Evolutionary conservation across 2,329 filamentous ascomycete genomes (phyloP), one percentile per base, ranked within the genome.

Genomic region (Colletotrichum sansevieriae): DNA sequence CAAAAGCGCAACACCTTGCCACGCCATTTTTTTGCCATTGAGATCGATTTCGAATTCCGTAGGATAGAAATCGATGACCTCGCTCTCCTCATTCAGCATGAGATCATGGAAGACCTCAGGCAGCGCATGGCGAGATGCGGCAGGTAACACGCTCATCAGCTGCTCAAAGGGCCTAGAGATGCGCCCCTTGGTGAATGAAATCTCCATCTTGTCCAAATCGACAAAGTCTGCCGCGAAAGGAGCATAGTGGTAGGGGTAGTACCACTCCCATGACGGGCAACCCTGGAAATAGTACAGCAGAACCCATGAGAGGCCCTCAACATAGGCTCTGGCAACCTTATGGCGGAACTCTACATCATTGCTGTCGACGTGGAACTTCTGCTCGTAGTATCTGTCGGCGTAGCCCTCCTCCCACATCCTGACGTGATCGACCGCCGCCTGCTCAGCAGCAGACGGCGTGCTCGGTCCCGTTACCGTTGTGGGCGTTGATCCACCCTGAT

Each of bases 241-340:
- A 1, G 96, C 97, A 77, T 99, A 99, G 78, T 99, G 96, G 76
- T 98, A 97, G 0, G 96, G 96, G 76, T 98, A 99, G 78, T 96
- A 99, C 96, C 96, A 99, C 60, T 95, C 97, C 96, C 97, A 99
- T 0, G 94, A 98, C 22, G 96, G 94, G 75, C 96, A 99, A 29
- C 96, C 96, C 80, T 99, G 96, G 79, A 98, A 97, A 79, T 99
- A 99, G 81, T 99, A 99, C 41, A 95, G 85, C 58, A 99, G 83
- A 44, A 99, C 96, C 96, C 97, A 99, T 22, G 92, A 92, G 10
- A 99, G 87, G 41, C 96, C 96, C 83, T 98, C 94, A 12, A 95
- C 94, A 78, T 99, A 99, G n/a, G 93, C 89, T 62, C 90, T 88
- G 41, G 92, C 96, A 65, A 99, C 97, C 76, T 94, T 88, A 79